Conservation (phyloP, 345 rosid species). For the Erodium maritimum region DNA sequence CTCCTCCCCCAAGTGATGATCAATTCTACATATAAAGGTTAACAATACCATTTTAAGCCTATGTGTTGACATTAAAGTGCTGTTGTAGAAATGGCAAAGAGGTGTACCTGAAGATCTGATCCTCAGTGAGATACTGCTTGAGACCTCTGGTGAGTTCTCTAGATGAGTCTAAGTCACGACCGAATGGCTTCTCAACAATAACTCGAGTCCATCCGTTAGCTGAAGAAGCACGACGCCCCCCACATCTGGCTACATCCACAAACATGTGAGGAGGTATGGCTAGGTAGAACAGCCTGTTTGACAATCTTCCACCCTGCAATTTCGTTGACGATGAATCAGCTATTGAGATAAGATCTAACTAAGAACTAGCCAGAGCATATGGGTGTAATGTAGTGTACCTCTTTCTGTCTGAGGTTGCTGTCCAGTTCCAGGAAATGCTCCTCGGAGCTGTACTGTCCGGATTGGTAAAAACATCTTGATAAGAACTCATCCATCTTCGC, state of each 20-base stretch:
- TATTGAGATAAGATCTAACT: no score
- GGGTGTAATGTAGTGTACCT: constrained; percentile 18
- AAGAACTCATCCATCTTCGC: constrained; percentile 35
- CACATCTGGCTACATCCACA: constrained; percentile 35
- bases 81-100: constrained; percentile 1
- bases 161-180: constrained; percentile 39
- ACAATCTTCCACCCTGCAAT: constrained; percentile 28
- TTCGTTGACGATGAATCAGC: no score
- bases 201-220: constrained; percentile 40
- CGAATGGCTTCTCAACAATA: constrained; percentile 47
- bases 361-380: neutral
- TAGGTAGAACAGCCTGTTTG: constrained; percentile 44
- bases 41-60: neutral
- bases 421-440: constrained; percentile 32
- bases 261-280: constrained; percentile 37
- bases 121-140: constrained; percentile 29
- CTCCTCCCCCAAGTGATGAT: constrained; percentile 44
- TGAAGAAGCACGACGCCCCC: constrained; percentile 36
- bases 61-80: no score
- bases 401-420: constrained; percentile 28
- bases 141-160: constrained; percentile 25
- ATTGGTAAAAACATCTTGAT: constrained; percentile 37
- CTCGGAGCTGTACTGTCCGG: constrained; percentile 38
- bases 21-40: constrained; percentile 26
- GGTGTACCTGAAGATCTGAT: constrained; percentile 41